Evolutionary conservation across 345 rosid species (phyloP), one percentile per base, ranked within the genome.

Genomic region (Citrus glauca): DNA sequence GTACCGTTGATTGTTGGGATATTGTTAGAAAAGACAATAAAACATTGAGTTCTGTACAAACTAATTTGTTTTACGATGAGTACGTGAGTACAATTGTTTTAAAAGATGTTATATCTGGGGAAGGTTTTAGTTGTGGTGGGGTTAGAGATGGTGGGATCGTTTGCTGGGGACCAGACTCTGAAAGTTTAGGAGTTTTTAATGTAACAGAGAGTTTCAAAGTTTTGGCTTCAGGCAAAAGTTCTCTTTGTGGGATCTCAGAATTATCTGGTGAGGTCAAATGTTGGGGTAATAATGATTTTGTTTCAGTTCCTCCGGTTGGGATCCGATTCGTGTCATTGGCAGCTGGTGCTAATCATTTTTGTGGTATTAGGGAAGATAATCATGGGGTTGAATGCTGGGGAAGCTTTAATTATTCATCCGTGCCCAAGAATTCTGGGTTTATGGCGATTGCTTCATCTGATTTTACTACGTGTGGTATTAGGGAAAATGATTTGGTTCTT

Each of bases 381-480:
- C 98, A 93, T 69, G 95, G 87, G 57, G 90, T 90, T 68, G 92
- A 87, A 55, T 96, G 99, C 77, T 93, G 98, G 98, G 99, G 99
- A 28, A 87, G 73, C 45, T 85, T 87, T 66, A 92, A 90, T 75
- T 78, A 85, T 33, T 93, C 97, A 13, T 82, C 88, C 6, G 81
- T 88, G 33, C 98, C 97, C 0, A 93, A 86, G 66, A 88, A 81
- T 83, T 86, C 93, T 25, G 99, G 98, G 19, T 93, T 93, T 74
- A 80, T 85, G 69, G 94, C 99, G 0, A 87, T 96, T 57, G 99
- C 99, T 84, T 96, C 98, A 0, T 91, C 98, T 67, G 98, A 92
- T 80, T 91, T 80, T 82, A 82, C 90, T 13, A 87, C 89, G 0
- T 91, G 98, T 66, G 99, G 94, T 59, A 93, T 92, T 2, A 81